phyloP scores from a whole-genome alignment of 495 filamentous ascomycete species.

The Trichoderma asperelloides region DNA sequence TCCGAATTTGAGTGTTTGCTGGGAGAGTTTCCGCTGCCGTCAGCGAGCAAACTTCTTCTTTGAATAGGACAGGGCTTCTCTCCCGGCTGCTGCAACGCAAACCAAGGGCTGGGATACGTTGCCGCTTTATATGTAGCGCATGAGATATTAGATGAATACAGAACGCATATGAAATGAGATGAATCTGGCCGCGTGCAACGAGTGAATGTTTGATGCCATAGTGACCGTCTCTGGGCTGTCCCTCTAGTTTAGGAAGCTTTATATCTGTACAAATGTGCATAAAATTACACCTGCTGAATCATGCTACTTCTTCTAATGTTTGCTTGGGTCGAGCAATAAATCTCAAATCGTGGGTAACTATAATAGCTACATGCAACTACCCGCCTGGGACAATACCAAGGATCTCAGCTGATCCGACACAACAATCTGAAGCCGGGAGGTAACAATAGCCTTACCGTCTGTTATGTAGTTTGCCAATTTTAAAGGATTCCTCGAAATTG shows the following conservation, averaged over 20 bases:
- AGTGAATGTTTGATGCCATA: not conserved
- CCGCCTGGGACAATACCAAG: not conserved
- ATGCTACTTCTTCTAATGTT: not conserved
- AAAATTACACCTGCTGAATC: too few species aligned
- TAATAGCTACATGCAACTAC: not conserved
- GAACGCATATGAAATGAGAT: not conserved
- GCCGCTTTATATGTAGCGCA: not conserved
- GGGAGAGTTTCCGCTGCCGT: not conserved
- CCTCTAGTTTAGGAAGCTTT: not conserved
- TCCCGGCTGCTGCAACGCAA: conserved; percentile 8
- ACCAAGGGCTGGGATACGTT: conserved; percentile 10
- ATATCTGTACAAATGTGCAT: not conserved
- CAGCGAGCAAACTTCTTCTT: conserved; percentile 3
- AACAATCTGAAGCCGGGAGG: not conserved
- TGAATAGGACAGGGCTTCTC: not conserved
- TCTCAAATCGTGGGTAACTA: not conserved
- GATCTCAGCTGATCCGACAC: not conserved
- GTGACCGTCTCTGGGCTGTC: not conserved
- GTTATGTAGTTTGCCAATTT: too few species aligned
- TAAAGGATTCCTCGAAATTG: not conserved
- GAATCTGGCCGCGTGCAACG: not conserved
- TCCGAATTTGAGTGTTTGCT: not conserved
- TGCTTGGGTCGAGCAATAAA: not conserved
- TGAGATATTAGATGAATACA: not conserved
- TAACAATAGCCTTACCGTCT: not conserved